Percentiles rank a stretch among this genome's conserved stretches.
Evolutionary conservation across 2,329 filamentous ascomycete genomes (phyloP).

Genomic region (Verticillium tricorpus): DNA sequence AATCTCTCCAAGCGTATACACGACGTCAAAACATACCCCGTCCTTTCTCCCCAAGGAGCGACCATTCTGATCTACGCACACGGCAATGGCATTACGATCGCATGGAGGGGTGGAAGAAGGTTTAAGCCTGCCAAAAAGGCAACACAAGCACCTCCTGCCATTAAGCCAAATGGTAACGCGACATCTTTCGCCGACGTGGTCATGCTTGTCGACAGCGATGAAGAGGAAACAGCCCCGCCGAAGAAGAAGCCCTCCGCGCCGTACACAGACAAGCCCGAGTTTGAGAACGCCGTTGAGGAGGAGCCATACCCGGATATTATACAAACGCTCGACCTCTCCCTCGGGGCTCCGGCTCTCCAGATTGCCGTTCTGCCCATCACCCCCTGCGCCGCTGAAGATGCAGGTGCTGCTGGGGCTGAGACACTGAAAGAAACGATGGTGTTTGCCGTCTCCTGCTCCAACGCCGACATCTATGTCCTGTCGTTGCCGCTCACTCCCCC

Average conservation of each 20-base stretch:
- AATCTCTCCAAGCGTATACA: slow-evolving; percentile 54
- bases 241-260: slow-evolving; percentile 18
- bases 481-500: slow-evolving; percentile 58
- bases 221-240: slow-evolving; percentile 41
- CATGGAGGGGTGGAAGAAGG: slow-evolving; percentile 59
- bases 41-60: slow-evolving; percentile 58
- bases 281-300: slow-evolving; percentile 46
- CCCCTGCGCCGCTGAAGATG: slow-evolving; percentile 44
- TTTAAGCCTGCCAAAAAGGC: slow-evolving; percentile 43
- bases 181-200: slow-evolving; percentile 40
- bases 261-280: slow-evolving; percentile 51
- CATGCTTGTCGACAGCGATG: slow-evolving; percentile 62
- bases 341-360: slow-evolving; percentile 51
- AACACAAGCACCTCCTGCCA: slow-evolving; percentile 9
- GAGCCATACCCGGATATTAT: slow-evolving; percentile 49
- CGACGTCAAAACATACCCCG: slow-evolving; percentile 56
- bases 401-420: slow-evolving; percentile 38
- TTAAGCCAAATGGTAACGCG: slow-evolving; percentile 38
- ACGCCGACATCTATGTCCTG: slow-evolving; percentile 51
- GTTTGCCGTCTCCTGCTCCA: slow-evolving; percentile 56
- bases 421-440: slow-evolving; percentile 54
- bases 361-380: slow-evolving; percentile 52
- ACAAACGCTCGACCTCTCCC: slow-evolving; percentile 57
- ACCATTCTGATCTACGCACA: slow-evolving; percentile 60
- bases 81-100: slow-evolving; percentile 55